phyloP scores from a whole-genome alignment of 1,284 basidiomycete species.

The Fomes fomentarius region DNA sequence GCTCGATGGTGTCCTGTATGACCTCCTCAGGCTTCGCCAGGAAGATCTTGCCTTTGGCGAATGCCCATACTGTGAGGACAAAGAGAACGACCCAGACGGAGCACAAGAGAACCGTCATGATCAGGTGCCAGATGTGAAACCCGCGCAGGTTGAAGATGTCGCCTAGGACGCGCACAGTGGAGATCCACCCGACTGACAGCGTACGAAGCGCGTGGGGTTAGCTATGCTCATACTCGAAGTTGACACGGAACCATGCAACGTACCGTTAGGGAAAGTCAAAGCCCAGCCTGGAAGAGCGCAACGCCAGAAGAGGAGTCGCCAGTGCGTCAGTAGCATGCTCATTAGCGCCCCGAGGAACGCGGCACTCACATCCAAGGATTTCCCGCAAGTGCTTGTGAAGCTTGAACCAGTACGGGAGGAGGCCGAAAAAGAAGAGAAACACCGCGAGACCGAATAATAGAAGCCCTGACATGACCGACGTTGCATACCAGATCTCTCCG shows the following conservation, averaged over 20 bases:
- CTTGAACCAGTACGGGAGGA: constrained; percentile 53
- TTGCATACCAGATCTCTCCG: constrained; percentile 52
- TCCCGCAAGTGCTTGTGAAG: constrained; percentile 49
- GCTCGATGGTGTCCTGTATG: constrained; percentile 37
- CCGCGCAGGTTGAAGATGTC: constrained; percentile 44
- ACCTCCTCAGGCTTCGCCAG: constrained; percentile 47
- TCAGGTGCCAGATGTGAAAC: constrained; percentile 42
- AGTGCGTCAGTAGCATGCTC: not conserved
- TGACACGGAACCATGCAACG: too few species aligned
- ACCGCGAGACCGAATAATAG: constrained; percentile 51
- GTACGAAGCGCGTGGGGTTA: not conserved
- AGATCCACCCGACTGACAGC: constrained; percentile 48
- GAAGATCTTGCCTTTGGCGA: constrained; percentile 49
- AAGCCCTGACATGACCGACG: constrained; percentile 42
- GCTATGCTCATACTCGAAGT: too few species aligned
- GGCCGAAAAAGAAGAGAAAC: constrained; percentile 50
- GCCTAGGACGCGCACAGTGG: constrained; percentile 43
- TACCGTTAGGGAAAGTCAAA: constrained; percentile 52
- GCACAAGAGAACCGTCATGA: constrained; percentile 43
- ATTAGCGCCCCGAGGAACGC: not conserved
- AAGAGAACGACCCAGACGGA: constrained; percentile 45
- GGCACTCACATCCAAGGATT: constrained; percentile 51
- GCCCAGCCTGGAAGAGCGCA: constrained; percentile 41
- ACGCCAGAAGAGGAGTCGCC: too few species aligned
- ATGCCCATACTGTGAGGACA: constrained; percentile 44